Percentiles rank a stretch among this genome's conserved stretches.
Evolutionary conservation across 1,139 yeast genomes (phyloP).

Genomic region (Yamadazyma blattariae): DNA sequence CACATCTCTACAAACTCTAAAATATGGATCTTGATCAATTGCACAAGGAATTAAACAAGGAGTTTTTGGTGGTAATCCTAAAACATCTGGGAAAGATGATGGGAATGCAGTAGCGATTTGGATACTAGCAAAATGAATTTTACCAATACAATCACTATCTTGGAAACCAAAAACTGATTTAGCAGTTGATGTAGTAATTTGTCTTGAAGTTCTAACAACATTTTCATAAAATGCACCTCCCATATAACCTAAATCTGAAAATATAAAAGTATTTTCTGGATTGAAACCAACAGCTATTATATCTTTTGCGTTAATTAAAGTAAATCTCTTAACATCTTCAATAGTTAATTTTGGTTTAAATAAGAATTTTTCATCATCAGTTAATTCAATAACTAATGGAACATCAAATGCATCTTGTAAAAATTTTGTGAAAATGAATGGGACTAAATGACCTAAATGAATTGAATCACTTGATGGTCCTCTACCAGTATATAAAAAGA

Average conservation of each 20-base stretch:
- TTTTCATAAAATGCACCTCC: constrained; percentile 93
- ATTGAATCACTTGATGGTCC: constrained; percentile 95
- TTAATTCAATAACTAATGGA: constrained; percentile 92
- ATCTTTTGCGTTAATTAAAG: constrained; percentile 84
- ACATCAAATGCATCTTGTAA: constrained; percentile 96
- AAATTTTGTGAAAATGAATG: constrained; percentile 96
- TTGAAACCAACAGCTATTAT: constrained; percentile 94
- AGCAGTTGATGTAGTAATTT: constrained; percentile 93
- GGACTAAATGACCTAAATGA: constrained; percentile 98
- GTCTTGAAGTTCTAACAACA: constrained; percentile 90
- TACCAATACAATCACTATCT: constrained; percentile 94
- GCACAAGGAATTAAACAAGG: constrained; percentile 99
- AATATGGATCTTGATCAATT: constrained; percentile 98
- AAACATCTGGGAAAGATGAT: constrained; percentile 89
- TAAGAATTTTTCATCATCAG: constrained; percentile 96
- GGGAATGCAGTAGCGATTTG: constrained; percentile 97
- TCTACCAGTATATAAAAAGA: constrained; percentile 95
- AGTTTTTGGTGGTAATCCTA: constrained; percentile 80
- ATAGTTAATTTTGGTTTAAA: constrained; percentile 89
- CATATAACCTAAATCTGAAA: constrained; percentile 90
- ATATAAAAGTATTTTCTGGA: constrained; percentile 90
- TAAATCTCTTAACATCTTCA: constrained; percentile 79
- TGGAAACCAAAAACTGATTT: constrained; percentile 97
- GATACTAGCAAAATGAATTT: constrained; percentile 89
- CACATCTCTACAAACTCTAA: constrained; percentile 96